Conservation (phyloP, 2,329 filamentous ascomycete species). For the Microcyclosporella mali region DNA sequence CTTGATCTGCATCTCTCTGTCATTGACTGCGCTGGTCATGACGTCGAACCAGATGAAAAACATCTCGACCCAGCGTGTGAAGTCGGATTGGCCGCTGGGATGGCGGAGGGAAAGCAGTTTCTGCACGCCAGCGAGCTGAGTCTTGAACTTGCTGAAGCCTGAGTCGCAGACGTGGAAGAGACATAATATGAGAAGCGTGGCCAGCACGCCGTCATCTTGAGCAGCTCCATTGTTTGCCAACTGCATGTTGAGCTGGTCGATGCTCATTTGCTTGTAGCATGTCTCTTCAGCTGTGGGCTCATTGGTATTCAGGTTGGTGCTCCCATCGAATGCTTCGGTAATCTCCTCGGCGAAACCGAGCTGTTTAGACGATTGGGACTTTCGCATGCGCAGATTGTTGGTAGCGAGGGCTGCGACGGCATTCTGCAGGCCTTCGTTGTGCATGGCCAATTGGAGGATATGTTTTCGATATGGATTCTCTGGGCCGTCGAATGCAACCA, state of each 20-base stretch:
- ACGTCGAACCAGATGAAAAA: conserved; percentile 94
- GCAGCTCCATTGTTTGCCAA: conserved; percentile 69
- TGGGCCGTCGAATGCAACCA: conserved; percentile 83
- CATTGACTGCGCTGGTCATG: conserved; percentile 85
- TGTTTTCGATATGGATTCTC: conserved; percentile 81
- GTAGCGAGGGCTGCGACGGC: conserved; percentile 83
- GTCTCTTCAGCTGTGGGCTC: conserved; percentile 70
- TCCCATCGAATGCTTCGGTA: conserved; percentile 20
- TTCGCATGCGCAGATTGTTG: conserved; percentile 84
- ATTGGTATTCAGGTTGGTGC: conserved; percentile 32
- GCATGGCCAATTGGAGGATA: conserved; percentile 68
- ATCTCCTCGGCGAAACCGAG: conserved; percentile 31
- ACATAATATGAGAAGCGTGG: conserved; percentile 79
- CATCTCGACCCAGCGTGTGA: conserved; percentile 83
- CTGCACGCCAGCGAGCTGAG: conserved; percentile 86
- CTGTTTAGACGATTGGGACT: conserved; percentile 49
- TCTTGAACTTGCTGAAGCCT: conserved; percentile 86
- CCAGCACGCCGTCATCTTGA: conserved; percentile 78
- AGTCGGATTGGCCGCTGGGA: conserved; percentile 52
- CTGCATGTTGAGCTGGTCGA: conserved; percentile 76
- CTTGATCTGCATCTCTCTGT: conserved; percentile 75
- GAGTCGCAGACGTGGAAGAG: conserved; percentile 92
- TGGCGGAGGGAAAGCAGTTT: conserved; percentile 77
- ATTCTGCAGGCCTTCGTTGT: conserved; percentile 79
- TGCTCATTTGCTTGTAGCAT: conserved; percentile 76